Conservation (phyloP, 2,329 filamentous ascomycete species). For the Colletotrichum truncatum region DNA sequence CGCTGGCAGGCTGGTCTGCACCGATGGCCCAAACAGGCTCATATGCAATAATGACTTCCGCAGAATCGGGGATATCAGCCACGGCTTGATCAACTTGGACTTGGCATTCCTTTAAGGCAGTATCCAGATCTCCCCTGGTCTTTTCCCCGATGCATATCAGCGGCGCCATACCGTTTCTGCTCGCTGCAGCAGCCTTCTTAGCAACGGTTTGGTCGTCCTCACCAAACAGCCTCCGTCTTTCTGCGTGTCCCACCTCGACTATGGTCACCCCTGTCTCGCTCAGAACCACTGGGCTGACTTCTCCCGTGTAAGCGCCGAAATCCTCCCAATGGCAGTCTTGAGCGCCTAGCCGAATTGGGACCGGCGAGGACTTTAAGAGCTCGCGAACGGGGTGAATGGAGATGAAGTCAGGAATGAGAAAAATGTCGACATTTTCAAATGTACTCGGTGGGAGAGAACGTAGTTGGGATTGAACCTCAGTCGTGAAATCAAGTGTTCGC, state of each 20-base stretch:
- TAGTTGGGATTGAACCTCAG: constrained; percentile 56
- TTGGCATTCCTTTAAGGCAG: constrained; percentile 72
- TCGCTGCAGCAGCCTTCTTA: constrained; percentile 75
- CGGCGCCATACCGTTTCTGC: constrained; percentile 76
- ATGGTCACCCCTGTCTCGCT: constrained; percentile 74
- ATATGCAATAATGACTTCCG: constrained; percentile 82
- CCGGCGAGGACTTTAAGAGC: constrained; percentile 52
- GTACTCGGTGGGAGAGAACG: constrained; percentile 44
- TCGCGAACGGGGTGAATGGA: constrained; percentile 65
- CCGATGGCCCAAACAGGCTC: constrained; percentile 93
- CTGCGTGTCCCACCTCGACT: constrained; percentile 84
- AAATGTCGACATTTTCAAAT: constrained; percentile 65
- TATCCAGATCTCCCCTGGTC: constrained; percentile 56
- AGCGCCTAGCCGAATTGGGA: constrained; percentile 70
- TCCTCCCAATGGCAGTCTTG: constrained; percentile 80
- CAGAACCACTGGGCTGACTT: constrained; percentile 76
- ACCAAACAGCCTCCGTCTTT: constrained; percentile 75
- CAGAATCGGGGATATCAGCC: constrained; percentile 64
- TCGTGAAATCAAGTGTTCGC: constrained; percentile 66
- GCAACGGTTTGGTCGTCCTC: constrained; percentile 78
- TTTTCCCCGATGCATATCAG: constrained; percentile 84
- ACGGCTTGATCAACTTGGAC: constrained; percentile 73
- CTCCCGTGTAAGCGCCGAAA: constrained; percentile 79
- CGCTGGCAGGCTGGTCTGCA: constrained; percentile 73
- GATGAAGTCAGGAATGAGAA: constrained; percentile 82